Evolutionary conservation across 106 monocot species (phyloP), one percentile per base, ranked within the genome.

Genomic region (Apostasia ramifera): DNA sequence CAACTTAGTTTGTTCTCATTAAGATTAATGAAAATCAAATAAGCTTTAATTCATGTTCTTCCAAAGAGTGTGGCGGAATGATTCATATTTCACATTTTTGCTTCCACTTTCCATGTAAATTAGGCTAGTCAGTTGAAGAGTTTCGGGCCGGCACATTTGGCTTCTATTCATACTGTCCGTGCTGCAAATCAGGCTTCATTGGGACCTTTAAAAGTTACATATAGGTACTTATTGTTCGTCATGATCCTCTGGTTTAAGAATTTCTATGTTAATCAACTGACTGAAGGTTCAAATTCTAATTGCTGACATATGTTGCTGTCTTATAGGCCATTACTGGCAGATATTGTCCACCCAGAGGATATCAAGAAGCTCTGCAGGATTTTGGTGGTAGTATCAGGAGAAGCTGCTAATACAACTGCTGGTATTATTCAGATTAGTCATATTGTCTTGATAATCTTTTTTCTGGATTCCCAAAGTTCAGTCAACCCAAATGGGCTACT

Each of bases 331-430:
- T 83, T 89, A 80, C 68, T 97, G 73, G 86, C 95, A 43, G 95
- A 92, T 55, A 70, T 83, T 55, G 78, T 97, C 48, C 95, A 92
- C 68, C 70, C 76, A 41, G 89, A 92, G 13, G 92, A 92, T 77
- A 80, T 92, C 47, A 97, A 89, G 82, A 92, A 92, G 74, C 88
- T 97, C 39, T 97, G 95, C 76, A 86, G 82, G 66, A 71, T 86
- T 66, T 83, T 92, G 80, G 89, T 92, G 44, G 74, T 85, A 12
- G 77, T 89, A 47, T 84, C 95, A 62, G 74, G 66, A 82, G 80
- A 92, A 71, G 77, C 76, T 76, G 84, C 81, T 53, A 89, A 81
- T 69, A 68, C 59, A 68, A 59, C 77, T 69, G 49, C 88, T 59
- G 80, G 94, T 90, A 94, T 44, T 53, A 63, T 26, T 26, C 26